Base-by-base conservation (phyloP, 176 grass and related monocot species). In the Paspalum vaginatum region DNA sequence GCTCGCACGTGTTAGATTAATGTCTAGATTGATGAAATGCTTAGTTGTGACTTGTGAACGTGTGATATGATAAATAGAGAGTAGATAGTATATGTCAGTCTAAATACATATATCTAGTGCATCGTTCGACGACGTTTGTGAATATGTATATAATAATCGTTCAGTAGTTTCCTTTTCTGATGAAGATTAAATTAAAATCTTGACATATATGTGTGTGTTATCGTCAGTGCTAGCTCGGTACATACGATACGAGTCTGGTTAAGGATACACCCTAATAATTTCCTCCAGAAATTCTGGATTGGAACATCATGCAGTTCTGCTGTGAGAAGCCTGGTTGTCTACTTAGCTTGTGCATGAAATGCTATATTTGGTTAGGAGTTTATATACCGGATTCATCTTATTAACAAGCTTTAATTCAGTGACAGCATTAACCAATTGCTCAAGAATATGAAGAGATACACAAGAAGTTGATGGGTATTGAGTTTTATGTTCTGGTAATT, bases 111-210 rank as follows among this genome's bases (percentile, higher is more conserved):
- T 43, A 75, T 52, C 26, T 41, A 11, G 6, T 50, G 26, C 12
- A 59, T 52, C 2, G 37, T 40, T 56, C 27, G 14, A 18, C 51
- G 49, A n/a, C n/a, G n/a, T n/a, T n/a, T 76, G 77, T 86, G 61
- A 58, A 65, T 79, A 64, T 75, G 24, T 70, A 37, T 70, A 37
- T 40, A 4, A 22, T 18, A 67, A 32, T 32, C 32, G 25, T 22
- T 52, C 27, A 53, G 49, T 42, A 50, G 68, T 74, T 80, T 62
- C 80, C 27, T 54, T 53, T 61, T 53, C 18, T 61, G 38, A 80
- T 61, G 38, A 80, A 84, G 2, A 80, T 47, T 40, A 54, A 11
- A 80, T 47, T 40, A 54, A 11, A 40, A 26, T 42, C 2, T 42
- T 69, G 11, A 16, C 61, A 15, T 42, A 44, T 57, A 48, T 8